Conservation (phyloP, 768 basidiomycete genomes). For the Coprinopsis strossmayeri region DNA sequence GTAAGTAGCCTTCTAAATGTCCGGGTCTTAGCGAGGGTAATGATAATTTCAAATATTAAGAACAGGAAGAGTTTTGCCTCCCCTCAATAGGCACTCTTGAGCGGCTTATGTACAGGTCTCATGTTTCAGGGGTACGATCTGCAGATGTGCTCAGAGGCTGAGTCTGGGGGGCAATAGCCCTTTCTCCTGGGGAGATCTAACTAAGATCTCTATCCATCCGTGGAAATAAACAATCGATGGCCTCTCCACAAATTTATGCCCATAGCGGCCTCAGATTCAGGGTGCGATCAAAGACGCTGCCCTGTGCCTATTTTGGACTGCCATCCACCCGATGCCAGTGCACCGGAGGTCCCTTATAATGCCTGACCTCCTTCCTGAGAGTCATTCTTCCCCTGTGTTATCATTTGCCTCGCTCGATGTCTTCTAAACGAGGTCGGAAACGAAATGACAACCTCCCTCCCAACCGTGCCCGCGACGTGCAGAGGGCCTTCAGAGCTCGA, state of each 20-base stretch:
- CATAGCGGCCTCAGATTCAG: neutral
- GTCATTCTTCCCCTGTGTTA: slow-evolving; percentile 18
- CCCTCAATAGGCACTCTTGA: too few species aligned
- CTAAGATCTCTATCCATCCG: too few species aligned
- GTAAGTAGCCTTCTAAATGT: too few species aligned
- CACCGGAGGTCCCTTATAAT: slow-evolving; percentile 27
- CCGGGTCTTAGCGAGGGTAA: too few species aligned
- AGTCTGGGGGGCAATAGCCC: too few species aligned
- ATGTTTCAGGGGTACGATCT: slow-evolving; percentile 2
- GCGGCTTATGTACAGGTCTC: neutral
- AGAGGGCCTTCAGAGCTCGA: slow-evolving; percentile 83
- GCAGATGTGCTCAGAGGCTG: slow-evolving; percentile 1
- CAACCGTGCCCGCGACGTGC: slow-evolving; percentile 81
- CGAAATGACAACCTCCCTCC: slow-evolving; percentile 76
- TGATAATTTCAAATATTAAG: too few species aligned
- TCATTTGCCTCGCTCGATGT: slow-evolving; percentile 45
- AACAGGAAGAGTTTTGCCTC: too few species aligned
- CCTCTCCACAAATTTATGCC: neutral
- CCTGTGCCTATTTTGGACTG: neutral
- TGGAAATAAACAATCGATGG: neutral
- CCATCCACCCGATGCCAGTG: neutral
- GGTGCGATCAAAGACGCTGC: neutral
- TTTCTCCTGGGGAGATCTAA: too few species aligned
- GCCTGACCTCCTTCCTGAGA: slow-evolving; percentile 21
- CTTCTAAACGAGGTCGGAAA: slow-evolving; percentile 83